These are phyloP conservation scores for Zarea fungicola DNA, from an alignment of 2,329 filamentous ascomycete genomes.

Conservation along the genomic window DNA sequence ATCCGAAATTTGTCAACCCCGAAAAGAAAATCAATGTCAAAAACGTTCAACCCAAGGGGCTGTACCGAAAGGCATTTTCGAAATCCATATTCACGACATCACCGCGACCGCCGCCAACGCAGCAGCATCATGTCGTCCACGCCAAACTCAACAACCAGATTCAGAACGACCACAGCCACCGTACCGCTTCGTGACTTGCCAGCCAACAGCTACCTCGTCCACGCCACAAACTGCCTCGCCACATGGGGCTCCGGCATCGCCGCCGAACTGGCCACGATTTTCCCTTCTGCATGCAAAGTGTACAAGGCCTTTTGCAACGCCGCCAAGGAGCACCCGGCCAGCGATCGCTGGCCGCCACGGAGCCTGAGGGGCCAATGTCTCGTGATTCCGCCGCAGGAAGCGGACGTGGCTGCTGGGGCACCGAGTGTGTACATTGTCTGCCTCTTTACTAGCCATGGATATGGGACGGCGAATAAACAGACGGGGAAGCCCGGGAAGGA, in stretches of 20 bases:
- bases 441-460: slow-evolving; percentile 21
- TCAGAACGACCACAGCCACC: no score
- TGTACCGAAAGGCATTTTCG: no score
- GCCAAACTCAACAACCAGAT: no score
- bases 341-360: slow-evolving; percentile 15
- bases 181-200: slow-evolving; percentile 1
- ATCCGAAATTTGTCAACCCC: no score
- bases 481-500: slow-evolving; percentile 18
- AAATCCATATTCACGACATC: no score
- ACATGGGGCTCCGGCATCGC: slow-evolving; percentile 27
- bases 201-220: slow-evolving; percentile 21
- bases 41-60: no score
- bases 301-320: slow-evolving; percentile 23
- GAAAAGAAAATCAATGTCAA: no score
- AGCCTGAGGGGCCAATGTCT: slow-evolving; percentile 23
- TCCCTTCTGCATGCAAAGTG: slow-evolving; percentile 20
- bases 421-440: slow-evolving; percentile 20
- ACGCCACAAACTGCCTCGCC: slow-evolving; percentile 28
- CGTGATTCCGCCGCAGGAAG: slow-evolving; percentile 24
- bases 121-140: no score
- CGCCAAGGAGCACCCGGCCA: slow-evolving; percentile 14
- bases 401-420: slow-evolving; percentile 18
- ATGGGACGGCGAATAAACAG: slow-evolving; percentile 12
- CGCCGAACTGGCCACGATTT: slow-evolving; percentile 21
- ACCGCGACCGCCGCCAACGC: no score